These are phyloP conservation scores for Phytopythium ostracodes DNA, from an alignment of 352 stramenopile species.

Conservation along the genomic window DNA sequence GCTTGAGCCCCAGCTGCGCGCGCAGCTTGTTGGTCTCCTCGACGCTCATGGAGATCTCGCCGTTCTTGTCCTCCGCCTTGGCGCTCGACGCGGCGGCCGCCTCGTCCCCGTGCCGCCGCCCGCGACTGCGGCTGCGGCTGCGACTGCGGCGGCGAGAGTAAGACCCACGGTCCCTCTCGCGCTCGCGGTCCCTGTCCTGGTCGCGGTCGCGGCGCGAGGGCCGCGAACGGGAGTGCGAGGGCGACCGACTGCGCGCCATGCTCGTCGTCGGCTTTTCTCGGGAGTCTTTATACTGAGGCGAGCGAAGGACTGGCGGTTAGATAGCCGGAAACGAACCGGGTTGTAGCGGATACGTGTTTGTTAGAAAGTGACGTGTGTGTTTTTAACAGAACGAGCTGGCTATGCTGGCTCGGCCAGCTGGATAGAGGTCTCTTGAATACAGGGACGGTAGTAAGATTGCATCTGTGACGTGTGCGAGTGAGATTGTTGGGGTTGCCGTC, in stretches of 20 bases:
- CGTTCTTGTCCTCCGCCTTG: slow-evolving; percentile 55
- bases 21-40: slow-evolving; percentile 82
- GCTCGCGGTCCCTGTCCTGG: slow-evolving; percentile 7
- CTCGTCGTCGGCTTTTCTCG: not conserved
- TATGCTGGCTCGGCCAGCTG: no score
- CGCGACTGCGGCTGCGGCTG: slow-evolving; percentile 18
- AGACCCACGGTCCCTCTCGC: slow-evolving; percentile 5
- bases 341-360: not conserved
- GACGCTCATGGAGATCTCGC: slow-evolving; percentile 79
- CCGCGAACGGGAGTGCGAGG: slow-evolving; percentile 25
- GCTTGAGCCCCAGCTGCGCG: slow-evolving; percentile 66
- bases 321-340: not conserved
- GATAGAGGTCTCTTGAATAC: no score
- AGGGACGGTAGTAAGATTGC: not conserved
- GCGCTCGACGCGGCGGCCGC: not conserved
- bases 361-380: no score
- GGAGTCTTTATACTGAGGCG: not conserved
- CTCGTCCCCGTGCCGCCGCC: slow-evolving; percentile 4
- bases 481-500: no score
- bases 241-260: slow-evolving; percentile 29
- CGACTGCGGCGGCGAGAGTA: slow-evolving; percentile 22
- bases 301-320: not conserved
- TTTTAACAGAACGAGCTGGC: no score
- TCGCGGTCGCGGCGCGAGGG: slow-evolving; percentile 15
- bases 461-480: slow-evolving; percentile 1